Evolutionary conservation across 306 rosid species (phyloP).

Genomic region (Vigna hirtella): DNA sequence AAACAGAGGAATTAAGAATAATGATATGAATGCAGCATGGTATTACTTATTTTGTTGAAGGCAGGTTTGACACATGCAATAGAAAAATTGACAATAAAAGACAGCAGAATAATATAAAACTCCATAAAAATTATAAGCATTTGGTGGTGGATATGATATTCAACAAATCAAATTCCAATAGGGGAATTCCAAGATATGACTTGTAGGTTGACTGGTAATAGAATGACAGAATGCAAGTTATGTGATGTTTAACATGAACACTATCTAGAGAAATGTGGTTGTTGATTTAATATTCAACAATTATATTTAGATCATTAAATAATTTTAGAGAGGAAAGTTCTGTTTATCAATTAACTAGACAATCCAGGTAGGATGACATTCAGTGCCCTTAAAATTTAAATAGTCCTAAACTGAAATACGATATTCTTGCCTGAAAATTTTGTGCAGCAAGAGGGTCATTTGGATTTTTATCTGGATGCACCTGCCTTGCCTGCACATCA

Average conservation of each 20-base stretch:
- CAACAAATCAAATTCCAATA: background rate
- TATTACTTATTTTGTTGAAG: slow-evolving; percentile 21
- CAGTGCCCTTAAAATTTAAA: slow-evolving; percentile 5
- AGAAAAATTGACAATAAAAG: slow-evolving; percentile 36
- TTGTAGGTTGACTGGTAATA: slow-evolving; percentile 4
- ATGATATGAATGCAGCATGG: slow-evolving; percentile 9
- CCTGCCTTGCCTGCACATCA: slow-evolving; percentile 88
- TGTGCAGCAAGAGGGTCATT: slow-evolving; percentile 96
- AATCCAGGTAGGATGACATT: slow-evolving; percentile 22
- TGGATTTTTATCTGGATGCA: slow-evolving; percentile 99
- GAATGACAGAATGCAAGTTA: slow-evolving; percentile 21
- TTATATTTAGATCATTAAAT: background rate
- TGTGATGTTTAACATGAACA: slow-evolving; percentile 4
- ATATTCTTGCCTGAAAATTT: slow-evolving; percentile 83
- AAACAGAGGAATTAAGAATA: slow-evolving; percentile 1
- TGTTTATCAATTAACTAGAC: slow-evolving; percentile 34
- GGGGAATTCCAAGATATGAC: background rate
- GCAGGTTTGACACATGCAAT: background rate
- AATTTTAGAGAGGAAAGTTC: background rate
- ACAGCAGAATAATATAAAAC: slow-evolving; percentile 9
- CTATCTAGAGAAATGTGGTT: slow-evolving; percentile 18
- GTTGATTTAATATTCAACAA: slow-evolving; percentile 2
- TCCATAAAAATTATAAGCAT: slow-evolving; percentile 19
- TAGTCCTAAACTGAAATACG: slow-evolving; percentile 2
- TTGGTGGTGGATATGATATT: background rate